Conservation (phyloP, 768 basidiomycete species). For the Macrolepiota albuminosa region DNA sequence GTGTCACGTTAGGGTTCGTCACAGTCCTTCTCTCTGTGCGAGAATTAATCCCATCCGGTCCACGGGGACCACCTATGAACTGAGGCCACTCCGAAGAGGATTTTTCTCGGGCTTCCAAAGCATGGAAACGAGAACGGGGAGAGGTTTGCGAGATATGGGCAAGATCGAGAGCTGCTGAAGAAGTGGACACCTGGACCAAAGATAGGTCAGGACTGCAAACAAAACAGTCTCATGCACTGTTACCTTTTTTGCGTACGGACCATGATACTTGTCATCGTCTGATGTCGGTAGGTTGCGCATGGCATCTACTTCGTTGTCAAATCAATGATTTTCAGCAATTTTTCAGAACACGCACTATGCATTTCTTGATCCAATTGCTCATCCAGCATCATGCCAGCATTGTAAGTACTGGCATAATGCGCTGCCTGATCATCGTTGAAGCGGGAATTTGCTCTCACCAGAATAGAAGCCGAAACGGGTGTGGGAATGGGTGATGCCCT, state of each 20-base stretch:
- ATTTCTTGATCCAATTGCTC: constrained; percentile 93
- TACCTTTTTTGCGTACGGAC: constrained; percentile 63
- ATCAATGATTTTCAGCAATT: background rate
- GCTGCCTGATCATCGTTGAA: constrained; percentile 56
- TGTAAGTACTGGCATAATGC: constrained; percentile 60
- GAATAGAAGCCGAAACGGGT: constrained; percentile 47
- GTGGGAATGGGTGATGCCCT: constrained; percentile 52
- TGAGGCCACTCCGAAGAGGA: constrained; percentile 95
- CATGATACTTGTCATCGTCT: constrained; percentile 82
- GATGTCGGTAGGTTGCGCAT: constrained; percentile 85
- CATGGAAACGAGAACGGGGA: constrained; percentile 57
- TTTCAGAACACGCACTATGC: constrained; percentile 60
- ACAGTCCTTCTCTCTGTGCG: constrained; percentile 66
- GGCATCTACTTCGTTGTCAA: constrained; percentile 51
- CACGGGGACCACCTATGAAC: constrained; percentile 62
- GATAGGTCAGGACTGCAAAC: background rate
- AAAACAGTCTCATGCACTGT: constrained; percentile 11
- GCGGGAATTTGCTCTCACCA: constrained; percentile 46
- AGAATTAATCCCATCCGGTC: constrained; percentile 50
- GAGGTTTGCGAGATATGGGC: constrained; percentile 86
- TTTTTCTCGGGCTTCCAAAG: constrained; percentile 58
- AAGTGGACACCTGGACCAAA: constrained; percentile 61
- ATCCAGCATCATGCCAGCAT: constrained; percentile 87
- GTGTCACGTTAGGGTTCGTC: constrained; percentile 67
- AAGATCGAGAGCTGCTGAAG: constrained; percentile 90